Evolutionary conservation across 2,329 filamentous ascomycete genomes (phyloP).

Genomic region (Daldinia sp.): DNA sequence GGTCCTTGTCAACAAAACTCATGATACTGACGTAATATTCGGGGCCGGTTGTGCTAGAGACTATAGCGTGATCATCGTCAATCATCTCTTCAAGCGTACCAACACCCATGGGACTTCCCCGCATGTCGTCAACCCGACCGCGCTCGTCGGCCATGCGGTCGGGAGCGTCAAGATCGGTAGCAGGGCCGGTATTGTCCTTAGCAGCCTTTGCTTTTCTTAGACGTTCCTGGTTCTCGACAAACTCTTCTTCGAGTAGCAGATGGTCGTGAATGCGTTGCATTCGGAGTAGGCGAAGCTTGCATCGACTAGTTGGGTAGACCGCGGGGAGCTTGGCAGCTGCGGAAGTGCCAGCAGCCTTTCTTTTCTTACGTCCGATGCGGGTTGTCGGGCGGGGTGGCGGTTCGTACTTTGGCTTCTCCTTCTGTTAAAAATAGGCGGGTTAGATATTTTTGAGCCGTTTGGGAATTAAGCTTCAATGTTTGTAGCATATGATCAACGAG

Average conservation of each 20-base stretch:
- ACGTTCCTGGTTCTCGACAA: conserved; percentile 98
- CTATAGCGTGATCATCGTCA: conserved; percentile 98
- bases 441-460: neutral
- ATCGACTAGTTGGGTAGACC: conserved; percentile 94
- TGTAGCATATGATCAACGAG: neutral
- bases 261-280: conserved; percentile 99
- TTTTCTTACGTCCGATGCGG: conserved; percentile 98
- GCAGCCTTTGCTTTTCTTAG: conserved; percentile 90
- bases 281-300: conserved; percentile 94
- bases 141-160: conserved; percentile 96
- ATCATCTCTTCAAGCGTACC: conserved; percentile 98
- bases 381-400: conserved; percentile 97
- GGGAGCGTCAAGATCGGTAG: conserved; percentile 76
- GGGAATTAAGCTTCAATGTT: neutral
- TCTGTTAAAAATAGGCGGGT: conserved; percentile 65
- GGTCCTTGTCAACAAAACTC: conserved; percentile 99
- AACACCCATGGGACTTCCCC: conserved; percentile 98
- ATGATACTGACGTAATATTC: conserved; percentile 99
- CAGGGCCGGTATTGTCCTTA: conserved; percentile 74
- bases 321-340: conserved; percentile 94
- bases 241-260: conserved; percentile 95
- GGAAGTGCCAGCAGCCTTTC: conserved; percentile 91
- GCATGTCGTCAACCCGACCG: conserved; percentile 96
- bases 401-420: conserved; percentile 99
- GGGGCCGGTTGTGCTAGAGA: conserved; percentile 95